These are phyloP conservation scores for Myxozyma kluyveri DNA, from an alignment of 805 yeast genomes.

Conservation along the genomic window DNA sequence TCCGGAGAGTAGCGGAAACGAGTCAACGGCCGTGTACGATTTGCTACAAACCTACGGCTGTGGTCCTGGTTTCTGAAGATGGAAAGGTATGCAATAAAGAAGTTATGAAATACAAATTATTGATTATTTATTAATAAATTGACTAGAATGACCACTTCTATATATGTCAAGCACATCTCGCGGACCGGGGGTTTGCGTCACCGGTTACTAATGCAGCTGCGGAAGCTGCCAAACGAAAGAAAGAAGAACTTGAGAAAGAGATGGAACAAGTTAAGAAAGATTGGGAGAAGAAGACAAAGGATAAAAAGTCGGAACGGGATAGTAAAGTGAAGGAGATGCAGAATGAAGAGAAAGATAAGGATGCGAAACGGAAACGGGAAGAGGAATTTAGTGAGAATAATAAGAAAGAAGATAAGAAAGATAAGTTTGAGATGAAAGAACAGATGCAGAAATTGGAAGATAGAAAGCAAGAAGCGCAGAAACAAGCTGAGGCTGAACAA, in stretches of 20 bases:
- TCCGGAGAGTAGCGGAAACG: conserved; percentile 47
- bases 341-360: conserved; percentile 23
- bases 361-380: conserved; percentile 23
- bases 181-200: conserved; percentile 49
- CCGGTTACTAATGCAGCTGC: conserved; percentile 44
- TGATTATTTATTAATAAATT: too few relatives aligned
- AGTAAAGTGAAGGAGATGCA: conserved; percentile 8
- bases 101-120: not conserved
- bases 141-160: conserved; percentile 50
- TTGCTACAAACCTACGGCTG: conserved; percentile 53
- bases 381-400: conserved; percentile 23
- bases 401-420: conserved; percentile 25
- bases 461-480: conserved; percentile 16
- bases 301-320: conserved; percentile 28
- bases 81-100: conserved; percentile 35
- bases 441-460: conserved; percentile 18
- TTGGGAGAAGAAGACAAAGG: conserved; percentile 35
- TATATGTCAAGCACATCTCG: conserved; percentile 50
- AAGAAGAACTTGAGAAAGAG: conserved; percentile 35
- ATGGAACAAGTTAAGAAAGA: conserved; percentile 37
- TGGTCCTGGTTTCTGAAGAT: conserved; percentile 49
- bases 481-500: conserved; percentile 35
- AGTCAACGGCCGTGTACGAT: conserved; percentile 49
- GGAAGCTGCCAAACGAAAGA: conserved; percentile 34
- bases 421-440: conserved; percentile 31